A percentile compares a stretch with the other conserved stretches of the same genome.
Evolutionary conservation across 2,329 filamentous ascomycete species (phyloP).

Genomic region (Trichophyton equinum): DNA sequence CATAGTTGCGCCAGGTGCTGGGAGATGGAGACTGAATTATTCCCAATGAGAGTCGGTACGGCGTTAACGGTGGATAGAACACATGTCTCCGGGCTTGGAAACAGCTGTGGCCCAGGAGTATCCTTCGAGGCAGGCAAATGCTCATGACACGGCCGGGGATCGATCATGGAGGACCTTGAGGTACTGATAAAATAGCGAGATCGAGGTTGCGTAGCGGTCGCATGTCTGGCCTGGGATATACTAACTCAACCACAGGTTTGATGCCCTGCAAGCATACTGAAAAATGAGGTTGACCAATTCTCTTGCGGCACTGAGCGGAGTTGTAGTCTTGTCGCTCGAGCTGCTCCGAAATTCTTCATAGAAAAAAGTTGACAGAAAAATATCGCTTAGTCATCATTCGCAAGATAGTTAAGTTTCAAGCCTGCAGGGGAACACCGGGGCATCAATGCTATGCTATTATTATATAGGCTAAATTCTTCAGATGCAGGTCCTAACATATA

Average conservation of each 20-base stretch:
- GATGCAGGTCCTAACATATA: not conserved
- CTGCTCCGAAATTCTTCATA: not conserved
- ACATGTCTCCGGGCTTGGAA: not conserved
- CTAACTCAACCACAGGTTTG: not conserved
- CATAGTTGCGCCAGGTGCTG: not conserved
- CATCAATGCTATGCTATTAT: not conserved
- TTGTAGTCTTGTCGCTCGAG: not conserved
- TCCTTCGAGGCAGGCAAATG: constrained; percentile 24
- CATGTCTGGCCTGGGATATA: not conserved
- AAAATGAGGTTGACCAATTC: not conserved
- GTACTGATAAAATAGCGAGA: not conserved
- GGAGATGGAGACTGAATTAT: not conserved
- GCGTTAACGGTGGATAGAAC: not conserved
- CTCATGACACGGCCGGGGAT: constrained; percentile 30
- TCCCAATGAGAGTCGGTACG: not conserved
- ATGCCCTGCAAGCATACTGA: not conserved
- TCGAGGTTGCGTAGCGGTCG: not conserved
- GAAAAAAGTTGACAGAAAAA: not conserved
- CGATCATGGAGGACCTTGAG: not conserved
- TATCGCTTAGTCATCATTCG: not conserved
- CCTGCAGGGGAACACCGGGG: no score
- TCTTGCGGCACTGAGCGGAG: not conserved
- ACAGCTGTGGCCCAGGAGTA: constrained; percentile 8
- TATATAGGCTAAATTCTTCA: not conserved
- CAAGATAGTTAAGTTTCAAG: not conserved